Percentiles rank a stretch among this genome's conserved stretches.
phyloP scores from a whole-genome alignment of 108 stramenopile genomes.

The Nitzschia sp. region DNA sequence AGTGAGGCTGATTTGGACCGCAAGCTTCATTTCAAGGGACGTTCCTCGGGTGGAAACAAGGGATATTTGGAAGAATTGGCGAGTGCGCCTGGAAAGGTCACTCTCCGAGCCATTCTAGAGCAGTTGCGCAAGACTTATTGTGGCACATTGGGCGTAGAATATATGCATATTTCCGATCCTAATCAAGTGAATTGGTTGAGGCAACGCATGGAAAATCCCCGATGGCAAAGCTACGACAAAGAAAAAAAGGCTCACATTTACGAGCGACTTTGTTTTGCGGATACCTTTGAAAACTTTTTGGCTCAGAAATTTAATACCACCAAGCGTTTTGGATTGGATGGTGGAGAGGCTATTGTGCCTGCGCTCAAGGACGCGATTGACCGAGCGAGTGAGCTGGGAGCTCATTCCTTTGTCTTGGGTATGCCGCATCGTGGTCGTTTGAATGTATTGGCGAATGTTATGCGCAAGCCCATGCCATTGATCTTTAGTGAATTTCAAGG shows the following conservation, averaged over 20 bases:
- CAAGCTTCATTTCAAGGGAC: slow-evolving; percentile 82
- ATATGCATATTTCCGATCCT: slow-evolving; percentile 95
- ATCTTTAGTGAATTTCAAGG: slow-evolving; percentile 99
- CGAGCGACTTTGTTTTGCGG: slow-evolving; percentile 93
- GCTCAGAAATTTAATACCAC: slow-evolving; percentile 98
- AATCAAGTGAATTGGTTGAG: slow-evolving; percentile 98
- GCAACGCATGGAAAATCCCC: slow-evolving; percentile 92
- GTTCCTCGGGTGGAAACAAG: slow-evolving; percentile 85
- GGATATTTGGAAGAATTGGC: slow-evolving; percentile 95
- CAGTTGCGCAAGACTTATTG: slow-evolving; percentile 93
- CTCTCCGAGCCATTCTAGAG: slow-evolving; percentile 82
- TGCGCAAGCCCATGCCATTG: slow-evolving; percentile 97
- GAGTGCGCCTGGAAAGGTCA: slow-evolving; percentile 72
- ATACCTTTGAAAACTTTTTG: slow-evolving; percentile 97
- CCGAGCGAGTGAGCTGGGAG: slow-evolving; percentile 92
- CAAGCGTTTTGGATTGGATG: slow-evolving; percentile 98
- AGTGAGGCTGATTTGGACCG: slow-evolving; percentile 90
- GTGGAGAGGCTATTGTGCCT: slow-evolving; percentile 95
- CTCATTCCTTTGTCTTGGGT: slow-evolving; percentile 95
- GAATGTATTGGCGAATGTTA: slow-evolving; percentile 98
- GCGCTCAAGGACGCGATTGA: slow-evolving; percentile 97
- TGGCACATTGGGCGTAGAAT: slow-evolving; percentile 94
- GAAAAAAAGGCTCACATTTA: slow-evolving; percentile 94
- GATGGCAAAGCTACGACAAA: slow-evolving; percentile 69
- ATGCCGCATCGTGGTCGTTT: slow-evolving; percentile 99